These are phyloP conservation scores for Erythrophleum fordii DNA, from an alignment of 306 rosid genomes.

Conservation along the genomic window DNA sequence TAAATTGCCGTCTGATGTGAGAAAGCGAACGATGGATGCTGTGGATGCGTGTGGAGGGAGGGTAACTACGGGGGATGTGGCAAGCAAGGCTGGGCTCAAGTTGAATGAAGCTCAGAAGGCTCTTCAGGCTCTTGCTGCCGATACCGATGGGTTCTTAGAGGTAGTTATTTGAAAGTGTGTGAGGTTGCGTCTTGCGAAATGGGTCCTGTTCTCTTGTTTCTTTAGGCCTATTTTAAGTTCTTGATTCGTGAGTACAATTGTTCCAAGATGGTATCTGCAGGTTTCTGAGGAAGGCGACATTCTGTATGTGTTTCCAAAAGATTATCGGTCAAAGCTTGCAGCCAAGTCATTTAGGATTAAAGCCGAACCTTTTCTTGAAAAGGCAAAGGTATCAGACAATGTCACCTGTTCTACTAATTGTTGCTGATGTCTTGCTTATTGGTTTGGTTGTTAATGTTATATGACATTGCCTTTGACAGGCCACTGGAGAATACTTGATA, in stretches of 20 bases:
- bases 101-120: conserved; percentile 88
- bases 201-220: not conserved
- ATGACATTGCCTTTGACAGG: conserved; percentile 57
- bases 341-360: conserved; percentile 83
- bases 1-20: conserved; percentile 70
- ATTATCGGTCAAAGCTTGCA: conserved; percentile 80
- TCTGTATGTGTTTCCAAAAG: conserved; percentile 86
- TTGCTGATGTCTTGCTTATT: conserved; percentile 30
- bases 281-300: conserved; percentile 94
- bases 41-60: conserved; percentile 83
- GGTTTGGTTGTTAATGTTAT: conserved; percentile 19
- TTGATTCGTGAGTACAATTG: conserved; percentile 54
- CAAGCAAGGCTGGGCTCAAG: conserved; percentile 84
- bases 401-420: conserved; percentile 16
- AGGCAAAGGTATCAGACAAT: conserved; percentile 68
- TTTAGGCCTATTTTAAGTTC: conserved; percentile 35
- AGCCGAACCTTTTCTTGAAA: conserved; percentile 77
- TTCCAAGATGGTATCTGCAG: conserved; percentile 73
- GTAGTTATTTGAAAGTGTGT: conserved; percentile 39
- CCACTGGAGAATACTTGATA: conserved; percentile 75
- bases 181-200: not conserved
- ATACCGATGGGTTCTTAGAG: conserved; percentile 90
- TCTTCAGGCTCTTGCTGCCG: conserved; percentile 89
- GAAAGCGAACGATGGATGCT: conserved; percentile 95
- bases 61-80: conserved; percentile 90